Base-by-base conservation (phyloP, 345 rosid genomes). In the Brassica incana region DNA sequence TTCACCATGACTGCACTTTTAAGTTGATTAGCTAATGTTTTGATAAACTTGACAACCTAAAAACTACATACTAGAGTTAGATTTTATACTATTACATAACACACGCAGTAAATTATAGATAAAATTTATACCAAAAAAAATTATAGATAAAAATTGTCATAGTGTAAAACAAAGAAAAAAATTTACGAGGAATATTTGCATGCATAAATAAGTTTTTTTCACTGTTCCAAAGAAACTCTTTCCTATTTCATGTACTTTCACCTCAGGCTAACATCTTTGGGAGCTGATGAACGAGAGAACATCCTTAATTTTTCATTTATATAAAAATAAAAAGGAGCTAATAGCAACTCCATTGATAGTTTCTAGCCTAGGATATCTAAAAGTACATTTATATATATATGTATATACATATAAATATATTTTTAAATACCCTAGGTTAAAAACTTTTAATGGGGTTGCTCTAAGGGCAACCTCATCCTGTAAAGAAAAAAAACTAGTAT, bases 21-120 rank as follows among this genome's bases (percentile, higher is more conserved):
- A 63, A 43, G 18, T 64, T 29, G 15, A 45, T 73, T 62, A 32
- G 59, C 4, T 74, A 73, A 23, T 72, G 36, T 72, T 36, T 40
- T 20, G 12, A 61, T 25, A 40, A 60, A 25, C 38, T 43, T 3
- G 30, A 62, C 30, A 43, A 5, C 61, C 14, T 7, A 35, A 10
- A 71, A 36, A 35, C 27, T 56, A 52, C 62, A n/a, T 69, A 48
- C 3, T 8, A 48, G 40, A 27, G 35, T 50, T 69, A 14, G 8
- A 27, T 69, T 27, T 4, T 23, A 29, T 69, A 50, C 38, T 40
- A 20, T n/a, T 27, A 10, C 3, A 5, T 18, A 54, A 11, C 48
- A 56, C 69, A 16, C n/a, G n/a, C 40, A 16, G 15, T 18, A 10
- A 29, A 56, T 56, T 5, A 2, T 7, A 23, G 25, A 23, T 23